Conservation (phyloP, 352 stramenopile genomes). For the Pythium scleroteichum region DNA sequence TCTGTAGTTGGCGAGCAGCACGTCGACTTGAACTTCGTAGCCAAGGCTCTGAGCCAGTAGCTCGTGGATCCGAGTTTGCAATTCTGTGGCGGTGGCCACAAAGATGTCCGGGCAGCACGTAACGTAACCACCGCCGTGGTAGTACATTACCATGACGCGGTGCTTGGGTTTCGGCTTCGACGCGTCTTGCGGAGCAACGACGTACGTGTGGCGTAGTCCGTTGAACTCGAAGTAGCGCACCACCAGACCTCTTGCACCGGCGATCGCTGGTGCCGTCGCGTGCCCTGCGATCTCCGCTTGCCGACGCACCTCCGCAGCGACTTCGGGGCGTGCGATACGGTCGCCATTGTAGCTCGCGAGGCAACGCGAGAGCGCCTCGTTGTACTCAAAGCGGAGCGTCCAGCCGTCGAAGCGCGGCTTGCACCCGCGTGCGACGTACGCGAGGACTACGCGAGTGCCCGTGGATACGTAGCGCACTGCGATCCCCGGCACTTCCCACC, state of each 20-base stretch:
- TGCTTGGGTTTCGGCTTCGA: background rate
- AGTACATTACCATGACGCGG: conserved; percentile 45
- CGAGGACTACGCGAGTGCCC: background rate
- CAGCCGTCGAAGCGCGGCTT: conserved; percentile 42
- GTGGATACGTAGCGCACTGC: background rate
- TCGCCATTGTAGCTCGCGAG: conserved; percentile 17
- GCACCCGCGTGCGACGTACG: conserved; percentile 31
- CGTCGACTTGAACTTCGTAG: conserved; percentile 36
- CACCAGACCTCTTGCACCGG: conserved; percentile 4
- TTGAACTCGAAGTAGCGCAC: conserved; percentile 37
- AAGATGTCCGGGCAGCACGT: conserved; percentile 42
- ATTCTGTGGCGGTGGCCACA: conserved; percentile 29
- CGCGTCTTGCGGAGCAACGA: conserved; percentile 5
- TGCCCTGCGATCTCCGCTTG: background rate
- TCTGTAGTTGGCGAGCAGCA: conserved; percentile 32
- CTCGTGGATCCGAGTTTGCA: conserved; percentile 19
- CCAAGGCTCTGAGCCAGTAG: conserved; percentile 16
- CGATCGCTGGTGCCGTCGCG: background rate
- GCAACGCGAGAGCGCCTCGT: conserved; percentile 8
- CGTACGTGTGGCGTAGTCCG: conserved; percentile 50
- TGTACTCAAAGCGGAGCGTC: conserved; percentile 44
- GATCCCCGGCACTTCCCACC: background rate
- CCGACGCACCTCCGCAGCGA: conserved; percentile 1
- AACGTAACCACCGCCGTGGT: conserved; percentile 48
- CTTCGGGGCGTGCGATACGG: background rate